A percentile compares a stretch with the other conserved stretches of the same genome.
These are phyloP conservation scores for Mortierella sp. DNA, from an alignment of 371 early-diverging fungal genomes.

Conservation along the genomic window DNA sequence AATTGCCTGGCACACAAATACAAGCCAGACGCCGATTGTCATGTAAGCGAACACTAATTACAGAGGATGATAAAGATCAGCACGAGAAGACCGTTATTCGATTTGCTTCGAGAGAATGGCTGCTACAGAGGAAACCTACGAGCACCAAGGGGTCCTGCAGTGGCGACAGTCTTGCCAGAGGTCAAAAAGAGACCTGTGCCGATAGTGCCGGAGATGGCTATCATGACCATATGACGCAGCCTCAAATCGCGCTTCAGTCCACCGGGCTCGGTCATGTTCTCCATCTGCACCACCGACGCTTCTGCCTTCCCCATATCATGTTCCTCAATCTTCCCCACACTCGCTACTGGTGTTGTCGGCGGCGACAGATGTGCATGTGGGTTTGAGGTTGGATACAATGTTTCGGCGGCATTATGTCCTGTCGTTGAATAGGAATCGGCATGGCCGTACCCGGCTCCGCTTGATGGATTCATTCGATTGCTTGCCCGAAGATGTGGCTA, in stretches of 20 bases:
- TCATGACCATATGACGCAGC: constrained; percentile 83
- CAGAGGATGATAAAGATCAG: not conserved
- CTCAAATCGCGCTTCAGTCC: constrained; percentile 66
- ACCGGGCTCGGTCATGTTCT: constrained; percentile 4
- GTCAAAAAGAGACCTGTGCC: constrained; percentile 90
- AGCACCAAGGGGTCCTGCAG: constrained; percentile 84
- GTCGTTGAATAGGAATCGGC: no score
- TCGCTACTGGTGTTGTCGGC: no score
- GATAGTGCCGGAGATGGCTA: constrained; percentile 82
- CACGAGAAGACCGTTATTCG: not conserved
- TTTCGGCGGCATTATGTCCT: no score
- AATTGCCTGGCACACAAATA: constrained; percentile 82
- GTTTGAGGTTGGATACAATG: no score
- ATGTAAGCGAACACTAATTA: constrained; percentile 74
- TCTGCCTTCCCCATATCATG: constrained; percentile 15
- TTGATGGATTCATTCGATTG: no score
- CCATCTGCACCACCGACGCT: constrained; percentile 22
- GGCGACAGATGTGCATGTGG: no score
- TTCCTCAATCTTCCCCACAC: no score
- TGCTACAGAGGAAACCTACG: constrained; percentile 21
- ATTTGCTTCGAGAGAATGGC: not conserved
- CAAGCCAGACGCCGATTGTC: constrained; percentile 80
- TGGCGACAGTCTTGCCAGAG: constrained; percentile 77
- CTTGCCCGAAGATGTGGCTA: no score
- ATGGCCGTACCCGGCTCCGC: no score